Conservation (phyloP, 768 basidiomycete genomes). For the Leucosporidium creatinivorum region DNA sequence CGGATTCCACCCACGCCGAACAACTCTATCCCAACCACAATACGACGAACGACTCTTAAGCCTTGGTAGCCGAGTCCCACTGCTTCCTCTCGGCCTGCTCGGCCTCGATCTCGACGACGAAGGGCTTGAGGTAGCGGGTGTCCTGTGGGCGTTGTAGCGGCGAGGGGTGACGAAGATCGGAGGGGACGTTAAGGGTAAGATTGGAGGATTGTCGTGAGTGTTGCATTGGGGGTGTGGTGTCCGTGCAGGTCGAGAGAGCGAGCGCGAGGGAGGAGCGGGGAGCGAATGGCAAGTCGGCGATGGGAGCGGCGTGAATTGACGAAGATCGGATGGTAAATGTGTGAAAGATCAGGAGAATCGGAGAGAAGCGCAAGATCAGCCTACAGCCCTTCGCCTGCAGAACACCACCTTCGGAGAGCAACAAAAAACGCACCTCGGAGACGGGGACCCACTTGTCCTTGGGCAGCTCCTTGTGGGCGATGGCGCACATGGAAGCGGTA, state of each 20-base stretch:
- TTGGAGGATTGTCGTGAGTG: neutral
- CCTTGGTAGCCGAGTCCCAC: slow-evolving; percentile 54
- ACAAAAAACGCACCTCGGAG: slow-evolving; percentile 56
- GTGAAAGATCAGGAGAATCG: no score
- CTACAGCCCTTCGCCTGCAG: neutral
- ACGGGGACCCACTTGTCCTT: slow-evolving; percentile 71
- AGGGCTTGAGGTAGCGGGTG: slow-evolving; percentile 74
- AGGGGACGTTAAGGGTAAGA: no score
- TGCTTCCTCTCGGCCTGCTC: slow-evolving; percentile 68
- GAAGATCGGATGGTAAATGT: no score
- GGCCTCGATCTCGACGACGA: slow-evolving; percentile 61
- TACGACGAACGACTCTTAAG: no score
- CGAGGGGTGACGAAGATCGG: neutral
- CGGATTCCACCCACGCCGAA: no score
- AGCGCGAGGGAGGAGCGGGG: neutral
- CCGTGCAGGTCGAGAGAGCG: neutral
- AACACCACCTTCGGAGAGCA: neutral
- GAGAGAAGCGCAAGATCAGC: neutral
- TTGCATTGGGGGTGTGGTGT: no score
- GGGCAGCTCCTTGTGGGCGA: slow-evolving; percentile 70
- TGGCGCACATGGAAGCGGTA: slow-evolving; percentile 58
- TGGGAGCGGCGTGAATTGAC: neutral
- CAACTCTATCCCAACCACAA: no score
- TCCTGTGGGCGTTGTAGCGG: slow-evolving; percentile 53
- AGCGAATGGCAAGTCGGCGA: neutral